Percentiles rank a stretch among this genome's conserved stretches.
These are phyloP conservation scores for Berberis thunbergii DNA, from an alignment of 164 flowering plant genomes.

Conservation along the genomic window DNA sequence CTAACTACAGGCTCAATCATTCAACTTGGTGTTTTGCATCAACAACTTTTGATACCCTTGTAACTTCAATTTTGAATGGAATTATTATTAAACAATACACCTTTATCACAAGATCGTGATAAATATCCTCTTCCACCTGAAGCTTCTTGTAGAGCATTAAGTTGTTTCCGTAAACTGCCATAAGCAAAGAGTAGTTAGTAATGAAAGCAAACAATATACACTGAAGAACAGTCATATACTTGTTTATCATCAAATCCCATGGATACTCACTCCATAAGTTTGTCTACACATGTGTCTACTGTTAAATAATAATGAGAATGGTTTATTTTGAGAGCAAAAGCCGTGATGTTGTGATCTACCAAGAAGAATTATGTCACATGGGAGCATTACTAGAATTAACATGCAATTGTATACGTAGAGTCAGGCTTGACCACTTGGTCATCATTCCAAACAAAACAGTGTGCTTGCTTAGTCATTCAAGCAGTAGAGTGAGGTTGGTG, in stretches of 20 bases:
- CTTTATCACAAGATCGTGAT: slow-evolving; percentile 94
- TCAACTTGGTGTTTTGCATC: not conserved
- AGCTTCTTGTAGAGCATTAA: slow-evolving; percentile 81
- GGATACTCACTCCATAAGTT: slow-evolving; percentile 72
- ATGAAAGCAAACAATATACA: not conserved
- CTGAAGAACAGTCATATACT: not conserved
- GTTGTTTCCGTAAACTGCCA: slow-evolving; percentile 61
- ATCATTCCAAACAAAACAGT: too few relatives aligned
- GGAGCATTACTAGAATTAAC: not conserved
- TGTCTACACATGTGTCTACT: slow-evolving; percentile 83
- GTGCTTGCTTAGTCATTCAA: too few relatives aligned
- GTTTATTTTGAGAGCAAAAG: slow-evolving; percentile 85
- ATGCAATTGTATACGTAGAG: too few relatives aligned
- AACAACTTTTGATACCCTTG: not conserved
- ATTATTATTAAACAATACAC: slow-evolving; percentile 22
- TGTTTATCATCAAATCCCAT: not conserved
- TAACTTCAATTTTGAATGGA: not conserved
- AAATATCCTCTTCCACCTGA: slow-evolving; percentile 82
- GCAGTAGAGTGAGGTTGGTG: too few relatives aligned
- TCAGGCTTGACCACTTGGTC: too few relatives aligned
- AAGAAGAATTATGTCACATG: slow-evolving; percentile 4
- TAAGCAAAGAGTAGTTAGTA: not conserved
- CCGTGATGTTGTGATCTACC: slow-evolving; percentile 85
- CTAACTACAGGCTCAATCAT: not conserved
- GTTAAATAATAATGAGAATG: slow-evolving; percentile 91